These are phyloP conservation scores for Trichoderma lentiforme DNA, from an alignment of 2,329 filamentous ascomycete species.

Conservation along the genomic window DNA sequence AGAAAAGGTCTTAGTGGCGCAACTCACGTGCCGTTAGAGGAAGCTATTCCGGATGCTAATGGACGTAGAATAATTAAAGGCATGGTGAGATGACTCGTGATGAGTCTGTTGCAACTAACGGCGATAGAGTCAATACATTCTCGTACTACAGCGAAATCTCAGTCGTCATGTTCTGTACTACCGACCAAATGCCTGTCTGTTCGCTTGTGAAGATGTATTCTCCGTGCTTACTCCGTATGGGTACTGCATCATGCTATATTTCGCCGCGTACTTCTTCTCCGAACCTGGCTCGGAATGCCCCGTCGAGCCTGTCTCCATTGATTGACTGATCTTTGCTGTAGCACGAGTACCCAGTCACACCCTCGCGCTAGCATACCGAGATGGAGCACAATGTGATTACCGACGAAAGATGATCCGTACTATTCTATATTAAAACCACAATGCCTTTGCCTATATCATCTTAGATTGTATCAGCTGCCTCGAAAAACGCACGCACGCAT, in stretches of 20 bases:
- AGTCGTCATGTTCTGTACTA: not conserved
- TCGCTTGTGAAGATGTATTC: not conserved
- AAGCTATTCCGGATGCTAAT: not conserved
- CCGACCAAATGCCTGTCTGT: not conserved
- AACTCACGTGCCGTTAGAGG: not conserved
- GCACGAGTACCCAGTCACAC: not conserved
- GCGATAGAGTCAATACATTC: not conserved
- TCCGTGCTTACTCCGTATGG: not conserved
- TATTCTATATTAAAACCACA: conserved; percentile 3
- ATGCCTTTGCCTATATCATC: not conserved
- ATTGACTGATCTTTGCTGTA: not conserved
- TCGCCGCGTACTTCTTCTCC: not conserved
- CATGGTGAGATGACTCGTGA: not conserved
- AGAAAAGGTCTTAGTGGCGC: not conserved
- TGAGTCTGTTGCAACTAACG: not conserved
- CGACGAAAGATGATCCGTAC: not conserved
- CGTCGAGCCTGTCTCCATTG: not conserved
- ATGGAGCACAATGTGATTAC: not conserved
- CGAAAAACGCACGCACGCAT: not conserved
- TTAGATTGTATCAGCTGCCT: not conserved
- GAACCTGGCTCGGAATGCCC: not conserved
- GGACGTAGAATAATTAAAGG: not conserved
- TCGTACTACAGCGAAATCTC: not conserved
- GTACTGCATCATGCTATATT: not conserved
- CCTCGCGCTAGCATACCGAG: not conserved